These are phyloP conservation scores for Ustilago xerochloae DNA, from an alignment of 1,284 basidiomycete genomes.

Conservation along the genomic window DNA sequence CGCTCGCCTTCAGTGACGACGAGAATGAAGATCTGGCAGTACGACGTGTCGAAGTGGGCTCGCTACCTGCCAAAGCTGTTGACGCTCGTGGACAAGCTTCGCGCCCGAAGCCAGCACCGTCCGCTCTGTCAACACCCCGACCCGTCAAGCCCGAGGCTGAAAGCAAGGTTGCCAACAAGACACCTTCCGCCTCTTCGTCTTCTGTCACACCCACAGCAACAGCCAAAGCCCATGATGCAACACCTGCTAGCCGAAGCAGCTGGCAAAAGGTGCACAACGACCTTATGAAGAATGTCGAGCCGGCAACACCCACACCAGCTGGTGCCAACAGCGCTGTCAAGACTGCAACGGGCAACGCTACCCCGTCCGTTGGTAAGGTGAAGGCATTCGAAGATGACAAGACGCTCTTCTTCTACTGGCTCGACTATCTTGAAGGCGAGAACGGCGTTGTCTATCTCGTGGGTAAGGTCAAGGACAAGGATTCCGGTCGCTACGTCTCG, in stretches of 20 bases:
- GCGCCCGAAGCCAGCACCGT: constrained; percentile 22
- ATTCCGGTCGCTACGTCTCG: constrained; percentile 77
- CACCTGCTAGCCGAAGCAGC: constrained; percentile 23
- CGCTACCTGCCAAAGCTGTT: constrained; percentile 24
- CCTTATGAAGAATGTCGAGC: constrained; percentile 47
- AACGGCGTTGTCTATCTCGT: constrained; percentile 65
- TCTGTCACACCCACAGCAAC: constrained; percentile 8
- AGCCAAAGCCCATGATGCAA: constrained; percentile 20
- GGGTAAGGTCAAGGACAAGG: constrained; percentile 65
- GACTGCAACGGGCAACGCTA: constrained; percentile 15
- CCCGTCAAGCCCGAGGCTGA: constrained; percentile 15
- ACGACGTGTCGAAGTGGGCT: constrained; percentile 45
- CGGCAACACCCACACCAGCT: constrained; percentile 24
- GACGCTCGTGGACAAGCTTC: constrained; percentile 33
- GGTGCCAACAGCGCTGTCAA: constrained; percentile 19
- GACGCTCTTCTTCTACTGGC: constrained; percentile 65
- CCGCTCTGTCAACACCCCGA: constrained; percentile 11
- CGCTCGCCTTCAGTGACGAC: constrained; percentile 48
- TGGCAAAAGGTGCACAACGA: constrained; percentile 57
- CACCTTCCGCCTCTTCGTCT: constrained; percentile 20
- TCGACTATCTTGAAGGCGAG: constrained; percentile 63
- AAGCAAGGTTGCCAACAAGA: constrained; percentile 25
- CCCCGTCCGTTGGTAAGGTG: constrained; percentile 40
- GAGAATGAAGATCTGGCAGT: constrained; percentile 50
- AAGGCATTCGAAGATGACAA: constrained; percentile 57